Percentiles rank a stretch among this genome's conserved stretches.
Evolutionary conservation across 169 alveolate species (phyloP).

Genomic region (Plasmodium relictum): DNA sequence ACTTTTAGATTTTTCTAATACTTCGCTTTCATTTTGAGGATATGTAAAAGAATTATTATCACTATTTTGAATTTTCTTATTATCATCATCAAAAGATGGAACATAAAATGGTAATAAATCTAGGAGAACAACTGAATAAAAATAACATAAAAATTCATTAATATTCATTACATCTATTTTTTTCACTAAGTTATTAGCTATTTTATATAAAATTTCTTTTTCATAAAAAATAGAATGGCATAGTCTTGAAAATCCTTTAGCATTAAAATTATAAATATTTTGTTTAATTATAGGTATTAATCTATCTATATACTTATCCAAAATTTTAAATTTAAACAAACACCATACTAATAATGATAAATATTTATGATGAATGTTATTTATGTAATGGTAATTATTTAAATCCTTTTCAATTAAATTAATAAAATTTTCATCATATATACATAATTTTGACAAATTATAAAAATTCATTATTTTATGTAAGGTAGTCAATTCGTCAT

Average conservation of each 20-base stretch:
- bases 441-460: slow-evolving; percentile 36
- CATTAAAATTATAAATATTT: slow-evolving; percentile 42
- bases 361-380: slow-evolving; percentile 72
- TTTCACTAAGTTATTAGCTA: slow-evolving; percentile 35
- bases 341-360: slow-evolving; percentile 68
- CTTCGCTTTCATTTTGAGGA: neutral
- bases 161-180: slow-evolving; percentile 23
- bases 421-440: slow-evolving; percentile 61
- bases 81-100: neutral
- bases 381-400: slow-evolving; percentile 58
- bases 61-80: neutral
- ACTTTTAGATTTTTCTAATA: neutral
- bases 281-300: slow-evolving; percentile 42
- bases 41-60: neutral
- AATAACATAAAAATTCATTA: slow-evolving; percentile 58
- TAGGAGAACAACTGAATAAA: slow-evolving; percentile 43
- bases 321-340: slow-evolving; percentile 35
- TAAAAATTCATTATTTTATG: slow-evolving; percentile 62
- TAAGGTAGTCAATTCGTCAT: slow-evolving; percentile 36
- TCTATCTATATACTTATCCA: slow-evolving; percentile 20
- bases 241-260: slow-evolving; percentile 57
- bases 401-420: slow-evolving; percentile 46
- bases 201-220: slow-evolving; percentile 35
- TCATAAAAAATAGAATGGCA: slow-evolving; percentile 46
- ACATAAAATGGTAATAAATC: slow-evolving; percentile 50